phyloP scores from a whole-genome alignment of 495 filamentous ascomycete species.

The Haplographium delicatum region DNA sequence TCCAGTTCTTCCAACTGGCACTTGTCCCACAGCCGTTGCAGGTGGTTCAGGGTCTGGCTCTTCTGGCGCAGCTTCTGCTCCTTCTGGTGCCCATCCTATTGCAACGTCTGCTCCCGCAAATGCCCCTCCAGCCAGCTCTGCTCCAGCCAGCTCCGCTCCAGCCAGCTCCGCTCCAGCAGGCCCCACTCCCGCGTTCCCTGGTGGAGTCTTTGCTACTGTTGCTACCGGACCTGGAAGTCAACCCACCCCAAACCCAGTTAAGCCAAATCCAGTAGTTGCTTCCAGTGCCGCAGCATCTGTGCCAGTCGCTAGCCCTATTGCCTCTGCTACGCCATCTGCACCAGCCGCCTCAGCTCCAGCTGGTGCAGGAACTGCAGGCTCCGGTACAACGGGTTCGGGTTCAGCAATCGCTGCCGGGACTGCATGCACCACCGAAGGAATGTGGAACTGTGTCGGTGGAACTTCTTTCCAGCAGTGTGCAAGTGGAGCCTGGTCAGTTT shows the following conservation, averaged over 20 bases:
- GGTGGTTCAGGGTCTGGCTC: neutral
- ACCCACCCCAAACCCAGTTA: constrained; percentile 15
- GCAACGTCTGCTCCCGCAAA: neutral
- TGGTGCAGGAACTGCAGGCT: constrained; percentile 10
- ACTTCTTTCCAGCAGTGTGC: constrained; percentile 61
- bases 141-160: constrained; percentile 14
- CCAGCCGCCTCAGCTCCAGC: constrained; percentile 14
- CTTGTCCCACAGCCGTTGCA: neutral
- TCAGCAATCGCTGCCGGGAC: constrained; percentile 26
- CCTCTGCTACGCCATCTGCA: constrained; percentile 3
- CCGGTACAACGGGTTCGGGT: constrained; percentile 15
- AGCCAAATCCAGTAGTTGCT: too few species aligned
- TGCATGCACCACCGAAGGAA: constrained; percentile 46
- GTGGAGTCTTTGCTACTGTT: constrained; percentile 24
- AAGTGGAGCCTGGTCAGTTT: constrained; percentile 51
- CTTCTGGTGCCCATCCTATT: neutral
- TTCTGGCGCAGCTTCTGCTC: neutral
- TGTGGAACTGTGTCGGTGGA: constrained; percentile 63
- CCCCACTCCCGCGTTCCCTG: constrained; percentile 9
- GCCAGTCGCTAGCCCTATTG: neutral
- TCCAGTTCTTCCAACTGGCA: neutral
- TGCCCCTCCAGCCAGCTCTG: constrained; percentile 2
- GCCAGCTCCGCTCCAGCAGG: constrained; percentile 22
- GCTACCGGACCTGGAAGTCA: neutral
- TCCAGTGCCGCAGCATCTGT: constrained; percentile 9